Evolutionary conservation across 208 protist species (phyloP), one percentile per base, ranked within the genome.

Genomic region (Leptomonas seymouri): DNA sequence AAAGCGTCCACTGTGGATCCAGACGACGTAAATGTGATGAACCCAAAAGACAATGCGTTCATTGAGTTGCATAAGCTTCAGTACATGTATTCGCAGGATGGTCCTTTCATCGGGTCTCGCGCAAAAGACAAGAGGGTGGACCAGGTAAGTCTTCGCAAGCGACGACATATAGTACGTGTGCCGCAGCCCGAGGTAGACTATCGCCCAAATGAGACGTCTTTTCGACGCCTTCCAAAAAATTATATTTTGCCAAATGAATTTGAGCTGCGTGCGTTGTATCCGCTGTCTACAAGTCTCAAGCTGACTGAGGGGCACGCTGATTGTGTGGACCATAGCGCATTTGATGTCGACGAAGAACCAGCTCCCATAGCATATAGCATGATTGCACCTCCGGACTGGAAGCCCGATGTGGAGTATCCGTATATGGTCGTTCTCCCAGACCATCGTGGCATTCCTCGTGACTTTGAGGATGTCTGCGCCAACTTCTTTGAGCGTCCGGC

Each of bases 391-490:
- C 78, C 76, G 45, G 78, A 82, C 44, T 95, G 84, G 84, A 76
- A 73, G 23, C 70, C 77, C 21, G 79, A 87, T 21, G 27, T 72
- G 21, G 82, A 90, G 61, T 85, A 88, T 63, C 90, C 87, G 20
- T 95, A 90, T 64, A 89, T 95, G 82, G 84, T 95, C 18, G 87
- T 93, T 9, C 75, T 93, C 12, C 81, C 87, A 1, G 87, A 95
- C 61, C 86, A 93, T 61, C 60, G 87, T 20, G 90, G 90, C 30
- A 71, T 92, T 50, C 76, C 81, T 14, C 76, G 84, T 1, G 90
- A 95, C 70, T 95, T 95, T 78, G 90, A 93, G 61, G 90, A 95
- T 65, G 85, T 95, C 20, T 95, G 90, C 61, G 90, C 86, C 2
- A 89, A 93, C 61, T 93, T 95, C 50, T 95, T 95, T 75, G 87